Conservation (phyloP, 2,329 filamentous ascomycete genomes). For the Pseudopyrenochaeta lycopersici region DNA sequence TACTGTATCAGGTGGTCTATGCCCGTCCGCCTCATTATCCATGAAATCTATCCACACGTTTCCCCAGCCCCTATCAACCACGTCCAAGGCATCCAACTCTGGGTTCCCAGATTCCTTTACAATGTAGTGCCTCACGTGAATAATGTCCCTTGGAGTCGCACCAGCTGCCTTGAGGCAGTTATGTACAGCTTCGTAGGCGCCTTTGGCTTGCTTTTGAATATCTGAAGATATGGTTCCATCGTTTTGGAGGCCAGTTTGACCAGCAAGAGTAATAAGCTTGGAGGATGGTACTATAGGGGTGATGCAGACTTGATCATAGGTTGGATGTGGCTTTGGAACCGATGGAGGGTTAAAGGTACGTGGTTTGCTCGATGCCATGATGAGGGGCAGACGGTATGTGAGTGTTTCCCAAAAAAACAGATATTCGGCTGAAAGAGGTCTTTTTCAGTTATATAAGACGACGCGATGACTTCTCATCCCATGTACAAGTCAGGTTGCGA, state of each 20-base stretch:
- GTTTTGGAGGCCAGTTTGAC: conserved; percentile 34
- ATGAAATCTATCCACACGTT: conserved; percentile 47
- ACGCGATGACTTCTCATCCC: not conserved
- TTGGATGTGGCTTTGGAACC: conserved; percentile 37
- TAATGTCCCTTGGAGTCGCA: conserved; percentile 46
- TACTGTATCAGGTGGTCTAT: conserved; percentile 49
- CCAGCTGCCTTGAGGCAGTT: conserved; percentile 37
- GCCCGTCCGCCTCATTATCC: conserved; percentile 42
- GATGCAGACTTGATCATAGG: conserved; percentile 41
- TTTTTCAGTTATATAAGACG: too few species aligned
- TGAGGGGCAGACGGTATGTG: not conserved
- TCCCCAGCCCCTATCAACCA: conserved; percentile 43
- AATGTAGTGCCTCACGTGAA: conserved; percentile 47
- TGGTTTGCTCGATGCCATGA: conserved; percentile 34
- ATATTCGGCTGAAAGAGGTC: too few species aligned
- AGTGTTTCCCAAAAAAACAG: not conserved
- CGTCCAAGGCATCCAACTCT: conserved; percentile 28
- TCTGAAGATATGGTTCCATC: conserved; percentile 18
- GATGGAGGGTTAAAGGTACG: conserved; percentile 39
- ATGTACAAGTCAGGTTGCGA: too few species aligned
- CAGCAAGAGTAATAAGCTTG: conserved; percentile 44
- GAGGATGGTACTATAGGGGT: conserved; percentile 40
- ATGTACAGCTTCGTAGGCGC: conserved; percentile 38
- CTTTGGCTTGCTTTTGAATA: conserved; percentile 37
- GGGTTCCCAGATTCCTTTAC: conserved; percentile 43